Evolutionary conservation across 257 asterid genomes (phyloP).

Genomic region (Prunella vulgaris): DNA sequence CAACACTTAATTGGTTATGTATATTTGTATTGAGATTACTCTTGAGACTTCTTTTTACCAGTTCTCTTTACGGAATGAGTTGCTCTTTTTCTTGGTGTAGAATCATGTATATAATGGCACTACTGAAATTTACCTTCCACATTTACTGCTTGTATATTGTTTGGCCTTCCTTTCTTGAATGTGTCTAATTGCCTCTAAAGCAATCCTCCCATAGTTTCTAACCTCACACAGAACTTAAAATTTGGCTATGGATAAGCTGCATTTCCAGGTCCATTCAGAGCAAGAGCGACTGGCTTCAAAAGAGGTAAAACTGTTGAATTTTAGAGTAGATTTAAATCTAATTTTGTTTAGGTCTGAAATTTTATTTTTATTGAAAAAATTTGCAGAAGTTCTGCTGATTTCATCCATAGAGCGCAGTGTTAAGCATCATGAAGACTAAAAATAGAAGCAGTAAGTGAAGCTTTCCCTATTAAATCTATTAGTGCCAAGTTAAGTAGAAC

Average conservation of each 20-base stretch:
- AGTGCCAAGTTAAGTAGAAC: background rate
- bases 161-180: background rate
- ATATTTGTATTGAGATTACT: background rate
- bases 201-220: background rate
- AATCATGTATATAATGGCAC: background rate
- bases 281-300: background rate
- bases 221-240: background rate
- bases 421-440: background rate
- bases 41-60: slow-evolving; percentile 7
- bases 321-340: background rate
- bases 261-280: background rate
- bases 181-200: background rate
- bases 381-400: slow-evolving; percentile 10
- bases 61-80: background rate
- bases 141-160: background rate
- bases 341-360: background rate
- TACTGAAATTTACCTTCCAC: background rate
- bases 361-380: background rate
- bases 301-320: background rate
- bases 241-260: background rate
- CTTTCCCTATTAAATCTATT: slow-evolving; percentile 25
- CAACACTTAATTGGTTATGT: background rate
- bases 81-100: background rate
- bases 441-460: background rate
- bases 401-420: background rate